A percentile compares a stretch with the other conserved stretches of the same genome.
These are phyloP conservation scores for Daldinia sp. DNA, from an alignment of 2,329 filamentous ascomycete genomes.

Conservation along the genomic window DNA sequence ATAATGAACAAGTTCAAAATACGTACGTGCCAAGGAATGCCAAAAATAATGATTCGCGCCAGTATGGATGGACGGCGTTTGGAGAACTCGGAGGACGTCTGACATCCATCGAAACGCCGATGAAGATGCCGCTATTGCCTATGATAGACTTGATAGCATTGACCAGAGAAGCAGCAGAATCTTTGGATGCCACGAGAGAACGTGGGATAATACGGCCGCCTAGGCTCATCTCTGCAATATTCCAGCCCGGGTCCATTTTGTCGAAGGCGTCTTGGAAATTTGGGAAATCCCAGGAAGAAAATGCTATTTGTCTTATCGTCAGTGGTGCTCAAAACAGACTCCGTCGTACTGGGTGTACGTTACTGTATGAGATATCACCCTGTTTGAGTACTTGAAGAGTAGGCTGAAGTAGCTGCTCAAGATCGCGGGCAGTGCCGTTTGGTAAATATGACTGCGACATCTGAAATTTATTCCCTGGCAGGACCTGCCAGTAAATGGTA, in stretches of 20 bases:
- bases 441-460: not conserved
- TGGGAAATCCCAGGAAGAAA: slow-evolving; percentile 8
- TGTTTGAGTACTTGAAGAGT: not conserved
- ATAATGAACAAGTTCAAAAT: not conserved
- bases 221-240: slow-evolving; percentile 30
- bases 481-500: not conserved
- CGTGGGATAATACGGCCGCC: slow-evolving; percentile 31
- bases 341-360: too few relatives aligned
- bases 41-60: slow-evolving; percentile 46
- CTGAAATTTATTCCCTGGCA: not conserved
- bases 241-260: slow-evolving; percentile 14
- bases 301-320: too few relatives aligned
- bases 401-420: not conserved
- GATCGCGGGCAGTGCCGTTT: not conserved
- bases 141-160: slow-evolving; percentile 44
- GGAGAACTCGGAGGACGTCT: slow-evolving; percentile 30
- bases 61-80: slow-evolving; percentile 47
- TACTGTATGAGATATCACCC: not conserved
- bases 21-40: slow-evolving; percentile 33
- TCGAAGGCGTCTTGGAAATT: slow-evolving; percentile 29
- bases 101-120: slow-evolving; percentile 39
- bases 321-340: not conserved
- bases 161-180: slow-evolving; percentile 33
- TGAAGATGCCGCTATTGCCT: slow-evolving; percentile 34
- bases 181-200: not conserved